Percentiles rank a stretch among this genome's conserved stretches.
phyloP scores from a whole-genome alignment of 2,329 filamentous ascomycete genomes.

The Exophiala spinifera region DNA sequence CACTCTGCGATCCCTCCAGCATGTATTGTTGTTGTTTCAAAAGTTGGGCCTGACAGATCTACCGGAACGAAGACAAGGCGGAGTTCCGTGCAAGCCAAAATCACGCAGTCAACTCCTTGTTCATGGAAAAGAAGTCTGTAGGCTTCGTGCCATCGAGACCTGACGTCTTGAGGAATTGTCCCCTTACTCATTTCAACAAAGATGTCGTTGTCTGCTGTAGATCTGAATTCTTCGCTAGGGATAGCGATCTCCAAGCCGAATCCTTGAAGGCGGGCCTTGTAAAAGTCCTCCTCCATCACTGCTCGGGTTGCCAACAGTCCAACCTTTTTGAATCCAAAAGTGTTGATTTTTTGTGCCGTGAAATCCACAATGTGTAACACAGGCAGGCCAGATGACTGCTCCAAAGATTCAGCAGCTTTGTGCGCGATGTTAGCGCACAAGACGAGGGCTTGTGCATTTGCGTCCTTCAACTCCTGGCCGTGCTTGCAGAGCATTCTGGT shows the following conservation, averaged over 20 bases:
- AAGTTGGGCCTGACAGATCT: slow-evolving; percentile 1
- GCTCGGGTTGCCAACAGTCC: slow-evolving; percentile 15
- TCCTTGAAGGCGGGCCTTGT: slow-evolving; percentile 2
- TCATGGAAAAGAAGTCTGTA: slow-evolving; percentile 1
- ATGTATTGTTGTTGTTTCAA: slow-evolving; percentile 7
- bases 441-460: slow-evolving; percentile 4
- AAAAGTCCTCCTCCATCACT: slow-evolving; percentile 23
- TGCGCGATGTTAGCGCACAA: slow-evolving; percentile 18
- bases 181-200: slow-evolving; percentile 14
- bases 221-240: slow-evolving; percentile 5
- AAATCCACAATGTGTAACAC: slow-evolving; percentile 20
- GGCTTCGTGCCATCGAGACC: neutral
- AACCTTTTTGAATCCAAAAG: slow-evolving; percentile 6
- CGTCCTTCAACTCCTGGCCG: slow-evolving; percentile 9
- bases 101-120: slow-evolving; percentile 6
- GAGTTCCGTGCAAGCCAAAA: slow-evolving; percentile 16
- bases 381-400: slow-evolving; percentile 3
- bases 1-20: slow-evolving; percentile 6
- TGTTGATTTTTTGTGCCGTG: slow-evolving; percentile 5
- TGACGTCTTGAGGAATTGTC: slow-evolving; percentile 2
- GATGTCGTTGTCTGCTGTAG: slow-evolving; percentile 6
- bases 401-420: slow-evolving; percentile 12
- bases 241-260: slow-evolving; percentile 15
- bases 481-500: neutral
- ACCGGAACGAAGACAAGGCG: slow-evolving; percentile 7